Conservation (phyloP, 768 basidiomycete genomes). For the Daedaleopsis sinensis region DNA sequence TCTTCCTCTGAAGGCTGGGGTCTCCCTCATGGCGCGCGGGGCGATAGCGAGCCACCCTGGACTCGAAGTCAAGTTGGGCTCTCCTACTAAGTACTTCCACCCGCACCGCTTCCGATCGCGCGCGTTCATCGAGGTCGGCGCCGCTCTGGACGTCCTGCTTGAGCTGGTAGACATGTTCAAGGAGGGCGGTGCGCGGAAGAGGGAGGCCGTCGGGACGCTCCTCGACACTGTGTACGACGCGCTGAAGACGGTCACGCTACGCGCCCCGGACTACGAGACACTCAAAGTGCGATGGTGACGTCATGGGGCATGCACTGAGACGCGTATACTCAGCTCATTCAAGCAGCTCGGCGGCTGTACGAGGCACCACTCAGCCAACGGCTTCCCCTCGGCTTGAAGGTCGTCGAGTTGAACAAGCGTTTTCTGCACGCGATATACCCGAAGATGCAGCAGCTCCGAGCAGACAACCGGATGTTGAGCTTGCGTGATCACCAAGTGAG, state of each 20-base stretch:
- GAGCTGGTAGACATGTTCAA: conserved; percentile 91
- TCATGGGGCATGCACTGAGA: too few species aligned
- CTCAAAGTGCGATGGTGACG: conserved; percentile 70
- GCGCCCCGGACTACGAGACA: conserved; percentile 97
- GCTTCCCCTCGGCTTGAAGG: too few species aligned
- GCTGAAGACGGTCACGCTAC: conserved; percentile 92
- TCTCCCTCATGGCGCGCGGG: conserved; percentile 96
- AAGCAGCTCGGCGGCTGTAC: too few species aligned
- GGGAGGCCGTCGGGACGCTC: conserved; percentile 87
- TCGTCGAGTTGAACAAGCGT: too few species aligned
- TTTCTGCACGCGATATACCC: too few species aligned
- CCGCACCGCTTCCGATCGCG: conserved; percentile 86
- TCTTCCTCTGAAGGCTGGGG: conserved; percentile 95
- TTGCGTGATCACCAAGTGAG: too few species aligned
- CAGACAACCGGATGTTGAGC: too few species aligned
- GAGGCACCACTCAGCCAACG: too few species aligned
- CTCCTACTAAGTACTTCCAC: conserved; percentile 34
- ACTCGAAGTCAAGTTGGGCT: conserved; percentile 77
- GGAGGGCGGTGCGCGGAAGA: conserved; percentile 82
- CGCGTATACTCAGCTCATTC: too few species aligned
- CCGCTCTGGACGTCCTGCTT: conserved; percentile 82
- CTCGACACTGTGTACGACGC: conserved; percentile 91
- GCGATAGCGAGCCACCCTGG: conserved; percentile 92
- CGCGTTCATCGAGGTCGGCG: conserved; percentile 96
- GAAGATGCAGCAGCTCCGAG: too few species aligned